Percentiles rank a stretch among this genome's conserved stretches.
phyloP scores from a whole-genome alignment of 148 eudicot genomes.

The Linanthus parryae region DNA sequence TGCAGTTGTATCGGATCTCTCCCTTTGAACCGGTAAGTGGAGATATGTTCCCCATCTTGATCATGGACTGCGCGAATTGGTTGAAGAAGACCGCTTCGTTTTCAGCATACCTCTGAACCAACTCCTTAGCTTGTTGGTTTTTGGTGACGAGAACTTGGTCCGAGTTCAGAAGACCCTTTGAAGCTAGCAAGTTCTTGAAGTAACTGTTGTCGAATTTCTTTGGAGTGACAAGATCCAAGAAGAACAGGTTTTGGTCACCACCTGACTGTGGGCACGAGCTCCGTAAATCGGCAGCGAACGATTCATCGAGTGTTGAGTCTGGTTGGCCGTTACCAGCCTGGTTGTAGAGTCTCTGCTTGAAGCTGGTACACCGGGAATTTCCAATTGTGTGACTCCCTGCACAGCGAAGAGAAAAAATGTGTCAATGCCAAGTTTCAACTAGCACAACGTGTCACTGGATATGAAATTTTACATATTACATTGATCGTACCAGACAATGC shows the following conservation, averaged over 20 bases:
- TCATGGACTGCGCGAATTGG: conserved; percentile 74
- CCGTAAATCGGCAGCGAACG: conserved; percentile 49
- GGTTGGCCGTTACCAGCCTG: conserved; percentile 60
- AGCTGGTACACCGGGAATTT: conserved; percentile 68
- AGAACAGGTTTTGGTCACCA: conserved; percentile 75
- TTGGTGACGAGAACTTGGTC: conserved; percentile 52
- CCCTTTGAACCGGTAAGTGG: conserved; percentile 67
- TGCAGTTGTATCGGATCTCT: conserved; percentile 65
- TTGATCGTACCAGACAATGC: conserved; percentile 67
- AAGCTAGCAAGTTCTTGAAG: conserved; percentile 51
- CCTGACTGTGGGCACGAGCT: conserved; percentile 68
- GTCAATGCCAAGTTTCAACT: not conserved
- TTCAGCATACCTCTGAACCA: conserved; percentile 65
- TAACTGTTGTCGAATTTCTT: conserved; percentile 54
- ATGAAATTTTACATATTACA: not conserved
- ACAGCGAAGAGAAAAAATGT: not conserved
- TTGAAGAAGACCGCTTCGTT: conserved; percentile 53
- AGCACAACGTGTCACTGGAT: not conserved
- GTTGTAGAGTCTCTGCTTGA: conserved; percentile 96
- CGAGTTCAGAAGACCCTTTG: conserved; percentile 46
- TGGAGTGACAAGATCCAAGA: conserved; percentile 44
- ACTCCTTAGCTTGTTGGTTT: conserved; percentile 27
- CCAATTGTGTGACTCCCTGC: conserved; percentile 94
- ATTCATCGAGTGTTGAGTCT: conserved; percentile 41
- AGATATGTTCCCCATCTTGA: conserved; percentile 72